Percentiles rank a stretch among this genome's conserved stretches.
These are phyloP conservation scores for Fusarium marasasianum DNA, from an alignment of 2,329 filamentous ascomycete species.

Conservation along the genomic window DNA sequence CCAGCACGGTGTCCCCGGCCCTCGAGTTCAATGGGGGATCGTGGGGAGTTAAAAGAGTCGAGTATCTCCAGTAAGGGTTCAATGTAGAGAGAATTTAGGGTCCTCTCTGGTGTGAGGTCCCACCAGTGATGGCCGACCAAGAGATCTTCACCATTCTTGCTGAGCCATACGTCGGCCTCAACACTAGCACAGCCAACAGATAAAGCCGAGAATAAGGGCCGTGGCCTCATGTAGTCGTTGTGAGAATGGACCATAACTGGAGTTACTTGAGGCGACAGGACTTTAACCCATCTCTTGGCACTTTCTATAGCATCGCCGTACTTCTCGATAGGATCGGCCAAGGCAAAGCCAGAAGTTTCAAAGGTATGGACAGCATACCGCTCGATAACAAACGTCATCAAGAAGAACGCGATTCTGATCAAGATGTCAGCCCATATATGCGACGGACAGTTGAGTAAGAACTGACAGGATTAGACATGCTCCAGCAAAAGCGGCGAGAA, in stretches of 20 bases:
- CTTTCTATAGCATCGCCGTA: slow-evolving; percentile 14
- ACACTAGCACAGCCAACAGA: slow-evolving; percentile 67
- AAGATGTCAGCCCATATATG: not conserved
- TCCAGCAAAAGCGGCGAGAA: not conserved
- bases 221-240: slow-evolving; percentile 73
- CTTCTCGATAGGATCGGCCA: slow-evolving; percentile 22
- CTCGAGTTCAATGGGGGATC: accelerated
- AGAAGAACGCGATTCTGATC: slow-evolving; percentile 17
- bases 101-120: slow-evolving; percentile 60
- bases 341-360: slow-evolving; percentile 18
- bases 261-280: slow-evolving; percentile 24
- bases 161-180: slow-evolving; percentile 75
- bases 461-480: slow-evolving; percentile 24
- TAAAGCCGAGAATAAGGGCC: slow-evolving; percentile 71
- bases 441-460: no score
- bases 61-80: slow-evolving; percentile 70
- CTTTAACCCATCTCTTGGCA: slow-evolving; percentile 27
- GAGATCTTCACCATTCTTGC: slow-evolving; percentile 56
- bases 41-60: slow-evolving; percentile 43
- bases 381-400: slow-evolving; percentile 19
- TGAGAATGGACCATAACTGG: slow-evolving; percentile 62
- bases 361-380: slow-evolving; percentile 24
- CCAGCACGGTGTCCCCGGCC: slow-evolving; percentile 48
- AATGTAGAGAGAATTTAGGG: slow-evolving; percentile 69
- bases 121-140: slow-evolving; percentile 69